A percentile compares a stretch with the other conserved stretches of the same genome.
phyloP scores from a whole-genome alignment of 257 asterid species.

The Solanum neorickii region DNA sequence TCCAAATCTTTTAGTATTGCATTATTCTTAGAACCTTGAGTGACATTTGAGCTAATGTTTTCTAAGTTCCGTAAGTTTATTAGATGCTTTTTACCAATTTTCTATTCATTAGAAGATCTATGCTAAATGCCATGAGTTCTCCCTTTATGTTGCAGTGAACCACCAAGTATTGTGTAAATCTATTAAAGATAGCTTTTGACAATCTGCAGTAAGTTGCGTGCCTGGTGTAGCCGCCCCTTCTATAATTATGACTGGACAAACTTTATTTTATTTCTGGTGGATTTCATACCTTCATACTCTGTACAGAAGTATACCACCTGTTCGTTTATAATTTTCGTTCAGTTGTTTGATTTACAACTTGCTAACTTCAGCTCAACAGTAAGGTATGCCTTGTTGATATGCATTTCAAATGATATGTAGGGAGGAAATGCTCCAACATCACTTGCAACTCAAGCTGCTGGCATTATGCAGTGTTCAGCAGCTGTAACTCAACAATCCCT shows the following conservation, averaged over 20 bases:
- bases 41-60: not conserved
- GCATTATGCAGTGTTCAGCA: conserved; percentile 62
- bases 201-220: not conserved
- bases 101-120: not conserved
- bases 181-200: not conserved
- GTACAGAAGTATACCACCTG: not conserved
- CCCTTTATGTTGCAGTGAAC: not conserved
- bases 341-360: not conserved
- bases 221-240: not conserved
- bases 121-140: not conserved
- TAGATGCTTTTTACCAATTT: not conserved
- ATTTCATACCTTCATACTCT: not conserved
- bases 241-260: not conserved
- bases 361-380: not conserved
- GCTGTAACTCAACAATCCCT: conserved; percentile 55
- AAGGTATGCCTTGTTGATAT: conserved; percentile 1
- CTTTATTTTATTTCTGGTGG: not conserved
- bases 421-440: conserved; percentile 67
- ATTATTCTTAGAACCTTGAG: not conserved
- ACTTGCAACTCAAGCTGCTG: conserved; percentile 65
- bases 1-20: not conserved
- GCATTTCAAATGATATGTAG: conserved; percentile 48
- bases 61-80: not conserved
- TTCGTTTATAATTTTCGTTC: not conserved
- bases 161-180: not conserved